Percentiles rank a stretch among this genome's conserved stretches.
phyloP scores from a whole-genome alignment of 2,329 filamentous ascomycete species.

The Pseudogymnoascus sp. region DNA sequence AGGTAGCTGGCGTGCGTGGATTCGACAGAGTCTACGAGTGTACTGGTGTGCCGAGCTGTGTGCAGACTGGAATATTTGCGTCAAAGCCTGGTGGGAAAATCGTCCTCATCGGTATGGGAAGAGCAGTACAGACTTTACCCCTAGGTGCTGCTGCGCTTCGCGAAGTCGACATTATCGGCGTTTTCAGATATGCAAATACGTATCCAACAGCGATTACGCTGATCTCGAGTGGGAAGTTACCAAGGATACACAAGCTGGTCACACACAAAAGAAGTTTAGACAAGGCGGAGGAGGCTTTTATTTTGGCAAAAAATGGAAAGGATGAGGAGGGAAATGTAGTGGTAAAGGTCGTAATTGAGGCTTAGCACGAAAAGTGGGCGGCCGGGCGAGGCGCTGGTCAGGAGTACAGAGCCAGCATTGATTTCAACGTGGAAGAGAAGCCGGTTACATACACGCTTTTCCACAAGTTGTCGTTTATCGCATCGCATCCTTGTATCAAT shows the following conservation, averaged over 20 bases:
- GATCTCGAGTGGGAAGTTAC: slow-evolving; percentile 47
- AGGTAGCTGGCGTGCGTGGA: background rate
- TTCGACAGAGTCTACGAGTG: slow-evolving; percentile 35
- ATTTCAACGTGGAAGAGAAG: background rate
- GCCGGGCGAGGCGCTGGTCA: background rate
- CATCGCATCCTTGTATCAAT: background rate
- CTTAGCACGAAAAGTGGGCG: slow-evolving; percentile 28
- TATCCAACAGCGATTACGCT: slow-evolving; percentile 64
- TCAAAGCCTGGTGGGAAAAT: slow-evolving; percentile 64
- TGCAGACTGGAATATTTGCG: slow-evolving; percentile 69
- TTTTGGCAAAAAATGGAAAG: slow-evolving; percentile 61
- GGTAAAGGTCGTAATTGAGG: slow-evolving; percentile 63
- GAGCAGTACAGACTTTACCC: slow-evolving; percentile 66
- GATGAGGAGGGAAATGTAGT: slow-evolving; percentile 64
- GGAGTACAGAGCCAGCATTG: background rate
- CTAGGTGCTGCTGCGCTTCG: slow-evolving; percentile 65
- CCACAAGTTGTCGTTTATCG: background rate
- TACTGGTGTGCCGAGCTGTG: slow-evolving; percentile 67
- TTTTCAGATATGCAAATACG: slow-evolving; percentile 72
- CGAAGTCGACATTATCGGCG: slow-evolving; percentile 72
- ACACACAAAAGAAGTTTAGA: slow-evolving; percentile 63
- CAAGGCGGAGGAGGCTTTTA: slow-evolving; percentile 57
- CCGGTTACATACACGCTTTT: background rate
- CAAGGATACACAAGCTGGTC: slow-evolving; percentile 63
- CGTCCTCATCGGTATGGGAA: slow-evolving; percentile 75